Base-by-base conservation (phyloP, 192 early-diverging fungal genomes). In the Gorgonomyces haynaldii region DNA sequence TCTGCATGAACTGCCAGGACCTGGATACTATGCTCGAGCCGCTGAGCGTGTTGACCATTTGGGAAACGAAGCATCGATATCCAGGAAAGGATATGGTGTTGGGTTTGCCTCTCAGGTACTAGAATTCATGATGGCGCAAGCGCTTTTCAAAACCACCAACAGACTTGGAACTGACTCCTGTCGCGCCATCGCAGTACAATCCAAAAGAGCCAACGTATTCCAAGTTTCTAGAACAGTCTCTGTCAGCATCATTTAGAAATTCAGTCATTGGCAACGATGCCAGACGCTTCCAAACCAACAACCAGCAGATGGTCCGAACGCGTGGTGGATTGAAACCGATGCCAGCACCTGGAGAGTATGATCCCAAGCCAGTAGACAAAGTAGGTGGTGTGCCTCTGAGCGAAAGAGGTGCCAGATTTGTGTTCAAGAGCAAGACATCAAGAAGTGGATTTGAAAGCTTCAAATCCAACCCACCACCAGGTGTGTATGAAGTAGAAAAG, bases 31-130 rank as follows among this genome's bases (percentile, higher is more conserved):
- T 57, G 21, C 24, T 2, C 36, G 45, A 34, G 47, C 52, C 56
- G 41, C 38, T 21, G 53, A 15, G 42, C 61, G 41, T 29, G 39
- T 52, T 7, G 37, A 38, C 5, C 15, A 40, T n/a, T 12, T 53
- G 26, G 21, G 41, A 0, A 51, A 61, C 8, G 60, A 63, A 28
- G 21, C 47, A 9, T 66, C 64, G 3, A 15, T 59, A 2, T 72
- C 69, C 9, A 52, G 49, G 19, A 59, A 57, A 34, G 70, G 66
- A n/a, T 70, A 57, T 39, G 66, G 57, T n/a, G 60, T 57, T 1
- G 66, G 70, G 10, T 69, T 73, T 43, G 65, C 60, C 8, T 73
- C 70, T 35, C 56, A 73, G 55, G 69, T 71, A 53, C 37, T 29
- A 37, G 8, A 21, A 42, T 37, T 30, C 23, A 42, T 29, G 8